These are phyloP conservation scores for Lanmaoa rubissima DNA, from an alignment of 768 basidiomycete genomes.

Conservation along the genomic window DNA sequence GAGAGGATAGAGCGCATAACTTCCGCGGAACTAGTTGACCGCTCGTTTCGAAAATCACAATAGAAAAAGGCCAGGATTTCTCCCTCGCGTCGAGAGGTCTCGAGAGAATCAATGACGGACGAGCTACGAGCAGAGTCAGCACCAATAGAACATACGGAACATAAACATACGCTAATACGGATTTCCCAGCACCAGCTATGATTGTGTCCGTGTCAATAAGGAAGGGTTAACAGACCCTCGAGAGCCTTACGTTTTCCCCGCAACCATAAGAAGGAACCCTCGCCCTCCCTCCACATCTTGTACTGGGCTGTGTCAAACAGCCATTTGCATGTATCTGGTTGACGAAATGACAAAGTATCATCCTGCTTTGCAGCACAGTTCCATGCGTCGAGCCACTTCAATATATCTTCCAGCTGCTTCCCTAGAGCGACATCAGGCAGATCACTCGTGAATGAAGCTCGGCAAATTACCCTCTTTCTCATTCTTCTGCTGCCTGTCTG, in stretches of 20 bases:
- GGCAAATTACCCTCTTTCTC: too few species aligned
- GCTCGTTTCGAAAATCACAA: not conserved
- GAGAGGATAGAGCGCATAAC: not conserved
- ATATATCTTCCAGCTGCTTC: not conserved
- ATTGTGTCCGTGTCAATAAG: not conserved
- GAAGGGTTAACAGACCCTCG: not conserved
- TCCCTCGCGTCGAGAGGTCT: not conserved
- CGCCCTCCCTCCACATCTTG: not conserved
- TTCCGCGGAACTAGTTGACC: not conserved
- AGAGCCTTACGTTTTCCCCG: not conserved
- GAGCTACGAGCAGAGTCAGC: too few species aligned
- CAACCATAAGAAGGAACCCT: not conserved
- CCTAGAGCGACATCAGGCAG: not conserved
- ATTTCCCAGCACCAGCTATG: not conserved
- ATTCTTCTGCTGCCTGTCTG: too few species aligned
- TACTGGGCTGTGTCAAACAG: not conserved
- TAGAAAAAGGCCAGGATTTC: not conserved
- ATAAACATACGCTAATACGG: not conserved
- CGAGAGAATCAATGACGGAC: too few species aligned
- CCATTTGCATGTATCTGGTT: not conserved
- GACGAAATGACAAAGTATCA: not conserved
- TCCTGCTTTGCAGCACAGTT: not conserved
- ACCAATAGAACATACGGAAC: too few species aligned
- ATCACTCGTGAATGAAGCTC: not conserved
- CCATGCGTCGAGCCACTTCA: not conserved